These are phyloP conservation scores for Trypanosoma melophagium DNA, from an alignment of 208 protist species.

Conservation along the genomic window DNA sequence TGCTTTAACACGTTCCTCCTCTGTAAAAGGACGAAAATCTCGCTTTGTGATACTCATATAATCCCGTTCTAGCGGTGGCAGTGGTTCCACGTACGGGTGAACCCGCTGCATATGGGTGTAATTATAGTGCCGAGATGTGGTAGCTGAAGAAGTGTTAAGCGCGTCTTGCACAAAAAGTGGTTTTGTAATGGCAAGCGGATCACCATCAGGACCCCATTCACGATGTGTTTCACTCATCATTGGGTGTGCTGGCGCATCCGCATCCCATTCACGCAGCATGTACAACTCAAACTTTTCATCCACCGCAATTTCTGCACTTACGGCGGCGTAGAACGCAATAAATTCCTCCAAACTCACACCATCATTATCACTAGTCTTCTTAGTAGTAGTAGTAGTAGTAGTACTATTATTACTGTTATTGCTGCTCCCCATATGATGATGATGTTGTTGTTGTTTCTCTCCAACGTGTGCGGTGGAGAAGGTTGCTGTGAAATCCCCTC, in stretches of 20 bases:
- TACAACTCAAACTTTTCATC: constrained; percentile 78
- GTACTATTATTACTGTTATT: neutral
- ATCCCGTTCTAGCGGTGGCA: constrained; percentile 63
- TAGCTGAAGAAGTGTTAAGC: constrained; percentile 51
- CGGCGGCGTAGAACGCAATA: constrained; percentile 72
- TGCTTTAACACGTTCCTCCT: constrained; percentile 9
- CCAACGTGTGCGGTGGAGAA: neutral
- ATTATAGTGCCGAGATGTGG: constrained; percentile 71
- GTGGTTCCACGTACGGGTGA: constrained; percentile 58
- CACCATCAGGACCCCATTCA: constrained; percentile 69
- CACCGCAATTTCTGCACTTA: constrained; percentile 44
- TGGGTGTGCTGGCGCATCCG: constrained; percentile 53
- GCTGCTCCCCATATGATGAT: no score
- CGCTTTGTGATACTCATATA: constrained; percentile 58
- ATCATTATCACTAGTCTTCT: constrained; percentile 7
- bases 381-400: neutral
- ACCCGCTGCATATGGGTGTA: constrained; percentile 76
- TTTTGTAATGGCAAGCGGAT: constrained; percentile 55
- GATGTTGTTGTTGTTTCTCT: neutral
- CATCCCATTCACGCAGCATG: constrained; percentile 70
- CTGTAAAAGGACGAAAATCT: constrained; percentile 35
- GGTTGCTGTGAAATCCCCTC: constrained; percentile 12
- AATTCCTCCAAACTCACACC: constrained; percentile 55
- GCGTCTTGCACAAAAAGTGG: constrained; percentile 67
- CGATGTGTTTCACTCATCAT: constrained; percentile 64